Evolutionary conservation across 1,284 basidiomycete genomes (phyloP).

Genomic region (Sanghuangporus baumii): DNA sequence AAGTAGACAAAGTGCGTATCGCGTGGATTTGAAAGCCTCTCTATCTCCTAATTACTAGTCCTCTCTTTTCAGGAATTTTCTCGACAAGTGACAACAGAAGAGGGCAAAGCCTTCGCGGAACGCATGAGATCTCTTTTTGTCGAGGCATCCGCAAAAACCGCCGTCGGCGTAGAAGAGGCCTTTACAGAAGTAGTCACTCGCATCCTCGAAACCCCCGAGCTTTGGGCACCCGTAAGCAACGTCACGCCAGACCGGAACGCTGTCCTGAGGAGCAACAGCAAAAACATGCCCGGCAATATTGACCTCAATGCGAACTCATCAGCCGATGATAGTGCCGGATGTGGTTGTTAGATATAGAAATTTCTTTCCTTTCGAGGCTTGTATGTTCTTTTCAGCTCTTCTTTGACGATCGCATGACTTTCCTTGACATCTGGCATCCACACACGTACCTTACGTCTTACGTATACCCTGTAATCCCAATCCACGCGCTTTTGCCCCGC

Average conservation of each 20-base stretch:
- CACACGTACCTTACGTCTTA: not conserved
- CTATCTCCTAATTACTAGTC: not conserved
- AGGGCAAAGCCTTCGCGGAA: conserved; percentile 78
- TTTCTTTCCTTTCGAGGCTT: not conserved
- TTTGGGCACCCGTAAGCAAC: conserved; percentile 44
- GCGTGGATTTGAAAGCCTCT: not conserved
- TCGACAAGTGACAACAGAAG: conserved; percentile 76
- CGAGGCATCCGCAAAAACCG: conserved; percentile 86
- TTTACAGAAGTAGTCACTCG: conserved; percentile 78
- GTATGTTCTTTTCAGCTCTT: not conserved
- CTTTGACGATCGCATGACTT: not conserved
- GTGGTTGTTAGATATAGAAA: conserved; percentile 2
- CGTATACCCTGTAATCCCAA: not conserved
- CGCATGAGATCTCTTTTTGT: conserved; percentile 82
- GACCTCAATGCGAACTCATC: not conserved
- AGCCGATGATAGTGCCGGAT: not conserved
- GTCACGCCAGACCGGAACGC: conserved; percentile 10
- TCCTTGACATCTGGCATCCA: not conserved
- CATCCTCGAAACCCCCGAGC: conserved; percentile 63
- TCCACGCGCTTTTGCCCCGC: not conserved
- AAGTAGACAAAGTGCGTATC: conserved; percentile 81
- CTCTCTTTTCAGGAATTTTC: conserved; percentile 69
- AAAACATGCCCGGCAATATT: conserved; percentile 10
- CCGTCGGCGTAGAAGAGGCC: conserved; percentile 71
- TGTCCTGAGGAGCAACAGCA: not conserved